phyloP scores from a whole-genome alignment of 768 basidiomycete genomes.

The Vararia minispora region DNA sequence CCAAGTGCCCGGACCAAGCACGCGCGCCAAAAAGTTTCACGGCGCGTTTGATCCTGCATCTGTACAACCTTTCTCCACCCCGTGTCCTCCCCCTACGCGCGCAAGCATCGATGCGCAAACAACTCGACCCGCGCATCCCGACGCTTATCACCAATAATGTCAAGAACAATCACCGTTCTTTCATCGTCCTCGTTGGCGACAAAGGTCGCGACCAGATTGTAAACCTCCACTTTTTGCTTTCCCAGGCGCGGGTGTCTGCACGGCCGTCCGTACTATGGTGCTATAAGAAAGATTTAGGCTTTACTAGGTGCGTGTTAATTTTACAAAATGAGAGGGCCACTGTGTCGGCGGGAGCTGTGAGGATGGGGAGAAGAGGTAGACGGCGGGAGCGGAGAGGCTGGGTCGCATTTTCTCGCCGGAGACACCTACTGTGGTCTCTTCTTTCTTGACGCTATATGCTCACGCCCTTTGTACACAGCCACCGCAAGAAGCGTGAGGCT shows the following conservation, averaged over 20 bases:
- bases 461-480: conserved; percentile 36
- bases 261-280: conserved; percentile 94
- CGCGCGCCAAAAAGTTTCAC: no score
- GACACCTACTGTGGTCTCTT: neutral
- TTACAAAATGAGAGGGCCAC: no score
- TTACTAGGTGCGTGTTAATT: conserved; percentile 61
- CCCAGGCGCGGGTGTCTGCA: conserved; percentile 82
- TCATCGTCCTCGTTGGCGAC: conserved; percentile 95
- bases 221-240: conserved; percentile 90
- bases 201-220: conserved; percentile 91
- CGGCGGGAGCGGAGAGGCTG: no score
- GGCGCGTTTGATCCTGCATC: no score
- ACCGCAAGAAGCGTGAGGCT: conserved; percentile 93
- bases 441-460: neutral
- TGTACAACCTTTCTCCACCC: no score
- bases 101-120: conserved; percentile 53
- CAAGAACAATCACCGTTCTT: conserved; percentile 84
- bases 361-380: no score
- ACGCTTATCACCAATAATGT: conserved; percentile 91
- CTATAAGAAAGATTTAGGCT: conserved; percentile 97
- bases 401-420: neutral
- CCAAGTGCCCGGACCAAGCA: no score
- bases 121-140: conserved; percentile 87
- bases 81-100: neutral
- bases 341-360: no score